phyloP scores from a whole-genome alignment of 441 rosid genomes.

The Macaranga tanarius region DNA sequence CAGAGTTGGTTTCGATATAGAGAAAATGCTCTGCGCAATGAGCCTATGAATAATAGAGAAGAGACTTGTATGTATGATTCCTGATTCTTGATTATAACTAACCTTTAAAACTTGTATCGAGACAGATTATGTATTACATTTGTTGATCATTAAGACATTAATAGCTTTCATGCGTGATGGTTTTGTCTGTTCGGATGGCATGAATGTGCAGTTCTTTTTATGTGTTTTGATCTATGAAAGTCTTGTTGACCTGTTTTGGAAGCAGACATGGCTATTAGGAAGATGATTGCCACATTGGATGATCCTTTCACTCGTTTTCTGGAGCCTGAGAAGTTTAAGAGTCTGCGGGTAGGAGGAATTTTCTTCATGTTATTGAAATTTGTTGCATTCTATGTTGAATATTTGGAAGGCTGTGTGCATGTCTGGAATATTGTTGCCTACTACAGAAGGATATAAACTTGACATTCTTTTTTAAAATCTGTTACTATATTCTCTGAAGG shows the following conservation, averaged over 20 bases:
- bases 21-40: constrained; percentile 84
- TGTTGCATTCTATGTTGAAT: constrained; percentile 17
- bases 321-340: constrained; percentile 90
- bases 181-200: neutral
- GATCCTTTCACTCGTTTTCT: constrained; percentile 95
- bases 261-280: constrained; percentile 83
- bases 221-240: neutral
- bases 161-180: neutral
- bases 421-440: constrained; percentile 5
- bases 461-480: constrained; percentile 23
- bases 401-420: constrained; percentile 5
- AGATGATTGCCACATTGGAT: constrained; percentile 84
- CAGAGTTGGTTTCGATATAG: constrained; percentile 98
- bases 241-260: constrained; percentile 26
- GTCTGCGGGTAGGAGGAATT: constrained; percentile 70
- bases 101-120: too few species aligned
- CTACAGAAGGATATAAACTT: constrained; percentile 7
- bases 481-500: constrained; percentile 66
- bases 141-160: neutral
- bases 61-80: constrained; percentile 67
- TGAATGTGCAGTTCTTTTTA: too few species aligned
- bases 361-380: constrained; percentile 18
- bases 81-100: neutral
- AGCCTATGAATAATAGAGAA: constrained; percentile 80
- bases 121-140: too few species aligned